Percentiles rank a stretch among this genome's conserved stretches.
phyloP scores from a whole-genome alignment of 495 filamentous ascomycete genomes.

The Elasticomyces elasticus region DNA sequence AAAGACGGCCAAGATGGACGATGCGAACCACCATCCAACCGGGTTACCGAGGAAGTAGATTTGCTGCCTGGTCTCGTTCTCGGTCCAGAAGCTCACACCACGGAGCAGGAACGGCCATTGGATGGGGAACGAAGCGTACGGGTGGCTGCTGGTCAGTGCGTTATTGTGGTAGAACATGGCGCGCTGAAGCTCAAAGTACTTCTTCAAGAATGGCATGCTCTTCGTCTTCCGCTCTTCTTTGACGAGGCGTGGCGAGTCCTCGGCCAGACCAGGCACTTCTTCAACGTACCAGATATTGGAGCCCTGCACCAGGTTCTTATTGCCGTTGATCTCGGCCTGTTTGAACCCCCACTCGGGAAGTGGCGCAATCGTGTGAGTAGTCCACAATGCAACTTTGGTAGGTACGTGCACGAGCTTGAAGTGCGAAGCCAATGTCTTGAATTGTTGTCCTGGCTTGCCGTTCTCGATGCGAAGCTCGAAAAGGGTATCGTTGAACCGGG shows the following conservation, averaged over 20 bases:
- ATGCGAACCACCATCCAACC: slow-evolving; percentile 93
- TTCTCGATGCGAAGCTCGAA: slow-evolving; percentile 89
- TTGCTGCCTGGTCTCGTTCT: slow-evolving; percentile 89
- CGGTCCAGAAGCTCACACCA: slow-evolving; percentile 98
- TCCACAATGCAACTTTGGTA: slow-evolving; percentile 98
- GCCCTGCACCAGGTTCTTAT: slow-evolving; percentile 84
- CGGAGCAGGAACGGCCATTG: slow-evolving; percentile 95
- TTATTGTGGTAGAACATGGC: slow-evolving; percentile 99
- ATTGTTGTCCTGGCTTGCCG: slow-evolving; percentile 70
- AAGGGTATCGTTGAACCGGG: slow-evolving; percentile 77
- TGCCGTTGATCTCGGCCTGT: slow-evolving; percentile 97
- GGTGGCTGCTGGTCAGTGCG: slow-evolving; percentile 90
- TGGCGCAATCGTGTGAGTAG: slow-evolving; percentile 61
- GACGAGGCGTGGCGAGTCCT: slow-evolving; percentile 55
- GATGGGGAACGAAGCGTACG: slow-evolving; percentile 88
- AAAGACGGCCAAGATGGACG: slow-evolving; percentile 84
- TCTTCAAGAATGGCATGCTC: slow-evolving; percentile 74
- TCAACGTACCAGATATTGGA: slow-evolving; percentile 95
- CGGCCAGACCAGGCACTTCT: slow-evolving; percentile 68
- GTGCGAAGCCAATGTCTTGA: slow-evolving; percentile 78
- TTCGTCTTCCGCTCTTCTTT: slow-evolving; percentile 70
- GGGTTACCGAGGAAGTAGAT: slow-evolving; percentile 99
- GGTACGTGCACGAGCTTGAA: slow-evolving; percentile 93
- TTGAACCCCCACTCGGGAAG: slow-evolving; percentile 95
- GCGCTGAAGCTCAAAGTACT: slow-evolving; percentile 93